A percentile compares a stretch with the other conserved stretches of the same genome.
Conservation (phyloP, 2,329 filamentous ascomycete genomes). For the Xylaria sp. region DNA sequence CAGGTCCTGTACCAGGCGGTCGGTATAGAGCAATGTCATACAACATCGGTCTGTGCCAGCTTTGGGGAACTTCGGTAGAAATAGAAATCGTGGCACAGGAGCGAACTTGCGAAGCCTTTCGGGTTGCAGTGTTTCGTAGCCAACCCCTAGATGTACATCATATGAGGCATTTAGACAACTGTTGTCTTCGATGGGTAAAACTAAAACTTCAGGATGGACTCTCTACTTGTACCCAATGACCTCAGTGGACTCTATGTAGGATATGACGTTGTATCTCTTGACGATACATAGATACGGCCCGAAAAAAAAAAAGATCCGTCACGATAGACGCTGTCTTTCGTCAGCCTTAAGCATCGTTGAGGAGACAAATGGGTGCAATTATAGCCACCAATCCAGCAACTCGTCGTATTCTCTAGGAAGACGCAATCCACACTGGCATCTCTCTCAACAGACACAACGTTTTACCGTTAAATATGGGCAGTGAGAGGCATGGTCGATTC, state of each 20-base stretch:
- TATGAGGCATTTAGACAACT: neutral
- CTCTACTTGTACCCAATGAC: neutral
- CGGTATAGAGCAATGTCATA: neutral
- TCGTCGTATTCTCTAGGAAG: neutral
- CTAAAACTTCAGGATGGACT: neutral
- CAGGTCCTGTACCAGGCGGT: conserved; percentile 10
- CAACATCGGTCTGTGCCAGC: neutral
- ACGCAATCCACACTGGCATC: neutral
- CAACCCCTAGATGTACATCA: neutral
- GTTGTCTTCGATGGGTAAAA: neutral
- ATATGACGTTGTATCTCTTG: conserved; percentile 9
- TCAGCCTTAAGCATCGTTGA: neutral
- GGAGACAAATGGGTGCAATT: conserved; percentile 1
- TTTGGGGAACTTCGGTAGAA: neutral
- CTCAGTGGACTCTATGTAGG: neutral
- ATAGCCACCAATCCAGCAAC: neutral
- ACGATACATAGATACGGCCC: neutral
- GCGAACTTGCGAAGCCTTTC: neutral
- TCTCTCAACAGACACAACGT: neutral
- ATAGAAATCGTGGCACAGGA: neutral
- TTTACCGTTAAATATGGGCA: neutral
- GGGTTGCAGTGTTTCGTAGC: neutral
- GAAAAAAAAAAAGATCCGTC: neutral
- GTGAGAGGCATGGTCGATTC: neutral
- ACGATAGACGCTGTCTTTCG: neutral